These are phyloP conservation scores for Diplotaxis tenuifolia DNA, from an alignment of 345 rosid genomes.

Conservation along the genomic window DNA sequence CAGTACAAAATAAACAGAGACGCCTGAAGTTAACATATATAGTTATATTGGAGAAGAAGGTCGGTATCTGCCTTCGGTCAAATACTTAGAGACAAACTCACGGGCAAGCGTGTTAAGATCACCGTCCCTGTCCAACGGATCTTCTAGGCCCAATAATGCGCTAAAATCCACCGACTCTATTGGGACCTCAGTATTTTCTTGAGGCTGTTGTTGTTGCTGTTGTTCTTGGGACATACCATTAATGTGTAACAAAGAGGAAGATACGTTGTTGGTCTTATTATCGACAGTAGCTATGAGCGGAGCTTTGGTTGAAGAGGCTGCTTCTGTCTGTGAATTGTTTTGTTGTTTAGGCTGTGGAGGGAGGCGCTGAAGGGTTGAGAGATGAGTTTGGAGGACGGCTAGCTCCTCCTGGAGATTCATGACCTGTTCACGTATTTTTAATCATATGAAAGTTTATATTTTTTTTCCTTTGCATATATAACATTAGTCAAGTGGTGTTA, in stretches of 20 bases:
- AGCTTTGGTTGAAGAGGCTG: constrained; percentile 18
- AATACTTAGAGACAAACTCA: constrained; percentile 49
- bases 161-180: constrained; percentile 5
- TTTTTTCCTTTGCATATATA: background rate
- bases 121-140: constrained; percentile 31
- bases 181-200: constrained; percentile 16
- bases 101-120: constrained; percentile 49
- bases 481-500: background rate
- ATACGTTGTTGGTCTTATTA: constrained; percentile 18
- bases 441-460: background rate
- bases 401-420: constrained; percentile 74
- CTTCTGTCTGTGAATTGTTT: constrained; percentile 26
- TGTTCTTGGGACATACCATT: background rate
- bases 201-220: constrained; percentile 16
- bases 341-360: constrained; percentile 25
- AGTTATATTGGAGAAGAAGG: constrained; percentile 33
- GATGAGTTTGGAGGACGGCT: constrained; percentile 53
- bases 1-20: constrained; percentile 4
- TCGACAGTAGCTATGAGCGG: constrained; percentile 32
- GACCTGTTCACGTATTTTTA: constrained; percentile 40
- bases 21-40: background rate
- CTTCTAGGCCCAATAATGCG: constrained; percentile 16
- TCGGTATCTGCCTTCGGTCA: constrained; percentile 41
- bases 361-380: constrained; percentile 46
- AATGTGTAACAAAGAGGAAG: constrained; percentile 35